Base-by-base conservation (phyloP, 78 protist species). In the Paratrimastix pyriformis region DNA sequence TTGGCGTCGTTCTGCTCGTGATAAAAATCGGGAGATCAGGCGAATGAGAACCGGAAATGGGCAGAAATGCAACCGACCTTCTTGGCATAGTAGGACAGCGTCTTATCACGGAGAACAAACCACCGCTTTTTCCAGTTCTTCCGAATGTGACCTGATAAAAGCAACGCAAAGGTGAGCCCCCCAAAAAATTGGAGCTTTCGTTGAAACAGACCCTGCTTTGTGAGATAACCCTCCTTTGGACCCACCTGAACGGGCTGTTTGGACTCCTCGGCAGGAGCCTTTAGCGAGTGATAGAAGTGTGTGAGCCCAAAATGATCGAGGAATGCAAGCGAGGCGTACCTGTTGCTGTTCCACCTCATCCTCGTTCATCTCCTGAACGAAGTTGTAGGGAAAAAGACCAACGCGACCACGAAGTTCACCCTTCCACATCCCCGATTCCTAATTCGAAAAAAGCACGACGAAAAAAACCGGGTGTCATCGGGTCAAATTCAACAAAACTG, bases 111-210 rank as follows among this genome's bases (percentile, higher is more conserved):
- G 37, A 77, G 75, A 1, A 65, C 69, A 43, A 77, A 77, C 55
- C 60, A 77, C 15, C 81, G 70, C 21, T 43, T 1, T 2, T 62
- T 62, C 81, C 81, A 77, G 30, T 55, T 65, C 59, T 57, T 77
- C 24, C 39, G n/a, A 3, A 77, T 35, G 42, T 62, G 59, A 1
- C 81, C 81, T 62, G 37, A 62, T 15, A 62, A 13, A 62, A 35
- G 13, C 37, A 62, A 35, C 37, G 37, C 29, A 62, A 62, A 62
- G 21, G 18, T 62, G n/a, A n/a, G n/a, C n/a, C n/a, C 21, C 68
- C 13, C 68, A 62, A 11, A 35, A 62, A 62, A 62, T 15, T 13
- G 21, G 29, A 11, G 21, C 13, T 18, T 18, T 35, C 29, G 21
- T 15, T 26, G 21, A 62, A 62, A 62, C 68, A 62, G 24, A 62